phyloP scores from a whole-genome alignment of 2,329 filamentous ascomycete species.

The Colletotrichum agaves region DNA sequence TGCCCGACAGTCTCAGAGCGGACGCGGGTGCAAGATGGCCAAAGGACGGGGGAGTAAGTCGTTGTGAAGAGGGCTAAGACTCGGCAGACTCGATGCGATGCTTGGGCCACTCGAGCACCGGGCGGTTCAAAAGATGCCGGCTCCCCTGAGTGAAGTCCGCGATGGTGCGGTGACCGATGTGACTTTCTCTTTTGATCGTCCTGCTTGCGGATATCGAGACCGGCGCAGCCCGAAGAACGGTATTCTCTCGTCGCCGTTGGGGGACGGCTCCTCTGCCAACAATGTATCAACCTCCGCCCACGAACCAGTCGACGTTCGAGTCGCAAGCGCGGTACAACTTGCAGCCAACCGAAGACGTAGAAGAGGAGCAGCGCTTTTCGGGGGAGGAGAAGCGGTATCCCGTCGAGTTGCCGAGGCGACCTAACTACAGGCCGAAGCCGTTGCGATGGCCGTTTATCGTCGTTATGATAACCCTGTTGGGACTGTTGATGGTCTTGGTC shows the following conservation, averaged over 20 bases:
- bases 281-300: conserved; percentile 26
- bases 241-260: background rate
- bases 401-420: conserved; percentile 7
- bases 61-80: background rate
- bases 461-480: conserved; percentile 41
- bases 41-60: background rate
- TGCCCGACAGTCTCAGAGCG: background rate
- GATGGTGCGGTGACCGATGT: background rate
- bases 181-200: too few relatives aligned
- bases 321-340: conserved; percentile 46
- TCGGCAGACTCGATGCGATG: background rate
- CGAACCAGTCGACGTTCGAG: conserved; percentile 41
- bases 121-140: conserved; percentile 18
- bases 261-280: background rate
- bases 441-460: conserved; percentile 48
- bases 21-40: background rate
- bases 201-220: background rate
- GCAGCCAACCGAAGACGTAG: conserved; percentile 44
- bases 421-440: conserved; percentile 47
- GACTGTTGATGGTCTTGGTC: conserved; percentile 43
- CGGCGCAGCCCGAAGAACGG: background rate
- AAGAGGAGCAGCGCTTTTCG: conserved; percentile 37
- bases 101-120: background rate
- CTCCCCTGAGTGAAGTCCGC: background rate
- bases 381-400: conserved; percentile 19